These are phyloP conservation scores for Larix kaempferi DNA, from an alignment of 75 land plant genomes.

Conservation along the genomic window DNA sequence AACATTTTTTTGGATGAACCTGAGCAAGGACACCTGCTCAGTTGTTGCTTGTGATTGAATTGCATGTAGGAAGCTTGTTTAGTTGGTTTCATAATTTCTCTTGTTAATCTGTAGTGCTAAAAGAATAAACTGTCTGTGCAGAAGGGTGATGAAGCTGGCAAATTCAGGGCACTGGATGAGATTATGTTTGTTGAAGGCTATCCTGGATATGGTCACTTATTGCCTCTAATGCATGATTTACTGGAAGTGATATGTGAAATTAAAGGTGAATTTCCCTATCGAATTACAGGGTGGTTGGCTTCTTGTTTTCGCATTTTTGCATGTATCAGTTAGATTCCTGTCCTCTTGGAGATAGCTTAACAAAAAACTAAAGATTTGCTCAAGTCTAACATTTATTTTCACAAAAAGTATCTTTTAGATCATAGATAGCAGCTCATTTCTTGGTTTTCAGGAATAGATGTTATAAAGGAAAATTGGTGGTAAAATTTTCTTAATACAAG, in stretches of 20 bases:
- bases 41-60: background rate
- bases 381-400: background rate
- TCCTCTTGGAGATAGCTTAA: background rate
- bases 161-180: conserved; percentile 88
- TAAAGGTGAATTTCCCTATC: conserved; percentile 50
- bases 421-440: background rate
- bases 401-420: background rate
- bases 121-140: conserved; percentile 16
- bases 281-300: background rate
- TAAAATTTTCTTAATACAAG: background rate
- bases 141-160: conserved; percentile 80
- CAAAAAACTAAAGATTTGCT: background rate
- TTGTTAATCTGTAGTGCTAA: background rate
- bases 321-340: background rate
- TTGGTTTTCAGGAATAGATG: background rate
- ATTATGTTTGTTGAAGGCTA: conserved; percentile 72
- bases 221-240: conserved; percentile 36
- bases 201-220: conserved; percentile 69
- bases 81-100: background rate
- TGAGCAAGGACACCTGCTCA: background rate
- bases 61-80: background rate
- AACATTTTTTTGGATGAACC: background rate
- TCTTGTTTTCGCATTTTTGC: no score
- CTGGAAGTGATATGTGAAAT: conserved; percentile 79
- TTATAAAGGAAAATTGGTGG: background rate